A percentile compares a stretch with the other conserved stretches of the same genome.
Evolutionary conservation across 495 filamentous ascomycete species (phyloP).

Genomic region (Cladorrhinum samala): DNA sequence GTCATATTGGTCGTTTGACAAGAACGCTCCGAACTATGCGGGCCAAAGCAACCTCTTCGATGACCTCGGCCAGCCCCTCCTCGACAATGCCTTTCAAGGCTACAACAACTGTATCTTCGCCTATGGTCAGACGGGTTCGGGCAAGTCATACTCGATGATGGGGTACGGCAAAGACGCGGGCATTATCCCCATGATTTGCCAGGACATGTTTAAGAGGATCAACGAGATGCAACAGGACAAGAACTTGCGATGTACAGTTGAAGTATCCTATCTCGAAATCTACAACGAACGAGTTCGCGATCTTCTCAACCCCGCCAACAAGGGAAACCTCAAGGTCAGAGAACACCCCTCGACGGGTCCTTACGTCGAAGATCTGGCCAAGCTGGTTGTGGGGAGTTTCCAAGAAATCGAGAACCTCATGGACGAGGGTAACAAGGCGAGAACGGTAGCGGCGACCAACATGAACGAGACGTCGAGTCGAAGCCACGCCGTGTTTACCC

Average conservation of each 20-base stretch:
- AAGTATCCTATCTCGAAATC: constrained; percentile 98
- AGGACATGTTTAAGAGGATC: constrained; percentile 93
- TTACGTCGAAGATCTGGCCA: constrained; percentile 96
- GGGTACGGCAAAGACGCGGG: constrained; percentile 94
- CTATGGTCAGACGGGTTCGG: constrained; percentile 97
- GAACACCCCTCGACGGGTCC: constrained; percentile 97
- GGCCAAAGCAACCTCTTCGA: constrained; percentile 83
- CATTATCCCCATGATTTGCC: constrained; percentile 97
- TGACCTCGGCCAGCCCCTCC: constrained; percentile 81
- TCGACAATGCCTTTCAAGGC: constrained; percentile 97
- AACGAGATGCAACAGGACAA: constrained; percentile 65
- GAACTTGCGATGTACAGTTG: constrained; percentile 80
- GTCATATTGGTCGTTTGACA: constrained; percentile 97
- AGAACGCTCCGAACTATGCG: constrained; percentile 72
- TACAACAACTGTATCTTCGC: constrained; percentile 99
- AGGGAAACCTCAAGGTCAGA: constrained; percentile 92
- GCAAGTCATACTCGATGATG: constrained; percentile 99
- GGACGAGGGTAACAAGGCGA: constrained; percentile 98
- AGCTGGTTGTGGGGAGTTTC: constrained; percentile 94
- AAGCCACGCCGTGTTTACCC: constrained; percentile 95
- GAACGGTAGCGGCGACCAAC: constrained; percentile 97
- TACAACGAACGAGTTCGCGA: constrained; percentile 98
- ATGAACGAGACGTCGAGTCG: constrained; percentile 99
- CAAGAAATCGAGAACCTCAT: constrained; percentile 94
- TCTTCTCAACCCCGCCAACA: constrained; percentile 90